phyloP scores from a whole-genome alignment of 495 filamentous ascomycete genomes.

The Annulohypoxylon moriforme region DNA sequence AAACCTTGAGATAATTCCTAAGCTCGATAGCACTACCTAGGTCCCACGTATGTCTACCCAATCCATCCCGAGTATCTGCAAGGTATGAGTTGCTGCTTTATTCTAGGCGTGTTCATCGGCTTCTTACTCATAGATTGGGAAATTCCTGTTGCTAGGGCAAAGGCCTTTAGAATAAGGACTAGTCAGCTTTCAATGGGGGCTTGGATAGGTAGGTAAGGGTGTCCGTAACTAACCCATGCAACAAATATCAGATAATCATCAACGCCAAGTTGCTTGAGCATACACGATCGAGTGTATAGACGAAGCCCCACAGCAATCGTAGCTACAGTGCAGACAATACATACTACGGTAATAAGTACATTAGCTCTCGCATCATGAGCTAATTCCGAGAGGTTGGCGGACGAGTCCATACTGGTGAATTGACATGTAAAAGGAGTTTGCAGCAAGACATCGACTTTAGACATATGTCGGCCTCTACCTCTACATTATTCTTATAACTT shows the following conservation, averaged over 20 bases:
- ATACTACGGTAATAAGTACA: conserved; percentile 39
- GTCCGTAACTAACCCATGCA: conserved; percentile 38
- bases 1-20: conserved; percentile 43
- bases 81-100: background rate
- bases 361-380: conserved; percentile 33
- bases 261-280: conserved; percentile 56
- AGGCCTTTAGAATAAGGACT: conserved; percentile 8
- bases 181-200: conserved; percentile 11
- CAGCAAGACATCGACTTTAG: background rate
- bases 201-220: background rate
- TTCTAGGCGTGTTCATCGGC: background rate
- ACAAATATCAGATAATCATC: conserved; percentile 53
- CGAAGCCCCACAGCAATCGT: conserved; percentile 51
- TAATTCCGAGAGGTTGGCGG: background rate
- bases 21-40: conserved; percentile 29
- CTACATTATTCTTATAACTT: background rate
- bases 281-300: conserved; percentile 52
- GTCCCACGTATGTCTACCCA: conserved; percentile 52
- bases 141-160: conserved; percentile 39
- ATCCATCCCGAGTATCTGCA: conserved; percentile 45
- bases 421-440: background rate
- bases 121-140: conserved; percentile 43
- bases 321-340: conserved; percentile 48
- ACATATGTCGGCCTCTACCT: background rate
- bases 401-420: conserved; percentile 30